Conservation (phyloP, 2,329 filamentous ascomycete genomes). For the Phoma sp. region DNA sequence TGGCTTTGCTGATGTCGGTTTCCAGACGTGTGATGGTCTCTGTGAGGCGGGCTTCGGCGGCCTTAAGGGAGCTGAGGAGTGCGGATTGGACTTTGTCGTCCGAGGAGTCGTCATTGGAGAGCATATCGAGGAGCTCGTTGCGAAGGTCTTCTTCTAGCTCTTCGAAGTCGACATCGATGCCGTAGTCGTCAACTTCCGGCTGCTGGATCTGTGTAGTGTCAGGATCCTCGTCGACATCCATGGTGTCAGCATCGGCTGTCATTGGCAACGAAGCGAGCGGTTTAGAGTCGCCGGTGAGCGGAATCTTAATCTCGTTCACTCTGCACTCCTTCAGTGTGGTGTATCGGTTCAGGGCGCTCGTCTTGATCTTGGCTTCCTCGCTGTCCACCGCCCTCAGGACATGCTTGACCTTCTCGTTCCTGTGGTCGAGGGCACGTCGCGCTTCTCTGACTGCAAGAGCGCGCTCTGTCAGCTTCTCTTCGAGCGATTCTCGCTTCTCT, state of each 20-base stretch:
- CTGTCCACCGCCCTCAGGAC: constrained; percentile 75
- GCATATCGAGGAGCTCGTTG: constrained; percentile 51
- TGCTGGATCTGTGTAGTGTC: constrained; percentile 59
- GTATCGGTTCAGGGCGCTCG: constrained; percentile 83
- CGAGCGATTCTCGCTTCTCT: constrained; percentile 72
- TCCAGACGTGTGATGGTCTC: constrained; percentile 78
- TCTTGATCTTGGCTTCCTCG: constrained; percentile 85
- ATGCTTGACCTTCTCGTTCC: constrained; percentile 80
- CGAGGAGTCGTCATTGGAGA: constrained; percentile 65
- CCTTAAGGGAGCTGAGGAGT: constrained; percentile 27
- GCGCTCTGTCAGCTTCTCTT: constrained; percentile 70
- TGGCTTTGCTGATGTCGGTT: constrained; percentile 87
- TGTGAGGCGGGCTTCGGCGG: constrained; percentile 73
- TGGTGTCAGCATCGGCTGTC: constrained; percentile 84
- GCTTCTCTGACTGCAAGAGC: constrained; percentile 79
- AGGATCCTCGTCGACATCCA: constrained; percentile 80
- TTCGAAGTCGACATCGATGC: constrained; percentile 87
- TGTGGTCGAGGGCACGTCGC: constrained; percentile 79
- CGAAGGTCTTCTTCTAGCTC: constrained; percentile 79
- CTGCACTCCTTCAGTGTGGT: constrained; percentile 85
- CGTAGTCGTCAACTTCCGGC: constrained; percentile 80
- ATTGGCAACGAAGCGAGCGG: constrained; percentile 82
- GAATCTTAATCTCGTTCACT: constrained; percentile 89
- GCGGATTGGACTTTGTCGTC: constrained; percentile 47
- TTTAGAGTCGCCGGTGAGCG: constrained; percentile 73